phyloP scores from a whole-genome alignment of 2,329 filamentous ascomycete genomes.

The Xylaria sp. region DNA sequence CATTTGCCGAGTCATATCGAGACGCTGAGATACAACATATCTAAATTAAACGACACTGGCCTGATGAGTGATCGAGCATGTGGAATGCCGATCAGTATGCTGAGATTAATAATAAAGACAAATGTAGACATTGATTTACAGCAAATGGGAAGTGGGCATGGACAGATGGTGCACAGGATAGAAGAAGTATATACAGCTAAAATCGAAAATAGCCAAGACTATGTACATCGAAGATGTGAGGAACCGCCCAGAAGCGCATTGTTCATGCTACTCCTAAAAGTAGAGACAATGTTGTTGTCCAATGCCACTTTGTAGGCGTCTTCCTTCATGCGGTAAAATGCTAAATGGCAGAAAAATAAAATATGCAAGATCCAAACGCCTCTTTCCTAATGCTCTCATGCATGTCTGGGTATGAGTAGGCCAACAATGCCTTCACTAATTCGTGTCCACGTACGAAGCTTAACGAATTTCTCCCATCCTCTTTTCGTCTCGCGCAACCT shows the following conservation, averaged over 20 bases:
- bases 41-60: not conserved
- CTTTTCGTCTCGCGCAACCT: not conserved
- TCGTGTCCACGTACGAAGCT: slow-evolving; percentile 31
- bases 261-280: slow-evolving; percentile 9
- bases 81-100: not conserved
- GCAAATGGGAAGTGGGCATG: not conserved
- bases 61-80: not conserved
- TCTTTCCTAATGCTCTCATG: slow-evolving; percentile 11
- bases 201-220: slow-evolving; percentile 35
- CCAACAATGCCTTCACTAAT: slow-evolving; percentile 25
- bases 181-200: slow-evolving; percentile 38
- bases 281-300: not conserved
- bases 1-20: not conserved
- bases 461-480: slow-evolving; percentile 7
- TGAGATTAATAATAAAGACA: not conserved
- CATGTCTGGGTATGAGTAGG: slow-evolving; percentile 28
- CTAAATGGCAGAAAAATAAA: slow-evolving; percentile 24
- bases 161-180: not conserved
- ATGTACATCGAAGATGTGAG: slow-evolving; percentile 37
- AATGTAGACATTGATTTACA: not conserved
- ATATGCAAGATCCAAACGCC: slow-evolving; percentile 32
- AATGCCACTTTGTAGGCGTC: slow-evolving; percentile 13
- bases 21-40: not conserved
- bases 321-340: slow-evolving; percentile 28
- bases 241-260: slow-evolving; percentile 5